Evolutionary conservation across 2,329 filamentous ascomycete genomes (phyloP), one percentile per base, ranked within the genome.

Genomic region (Calonectria hawksworthii): DNA sequence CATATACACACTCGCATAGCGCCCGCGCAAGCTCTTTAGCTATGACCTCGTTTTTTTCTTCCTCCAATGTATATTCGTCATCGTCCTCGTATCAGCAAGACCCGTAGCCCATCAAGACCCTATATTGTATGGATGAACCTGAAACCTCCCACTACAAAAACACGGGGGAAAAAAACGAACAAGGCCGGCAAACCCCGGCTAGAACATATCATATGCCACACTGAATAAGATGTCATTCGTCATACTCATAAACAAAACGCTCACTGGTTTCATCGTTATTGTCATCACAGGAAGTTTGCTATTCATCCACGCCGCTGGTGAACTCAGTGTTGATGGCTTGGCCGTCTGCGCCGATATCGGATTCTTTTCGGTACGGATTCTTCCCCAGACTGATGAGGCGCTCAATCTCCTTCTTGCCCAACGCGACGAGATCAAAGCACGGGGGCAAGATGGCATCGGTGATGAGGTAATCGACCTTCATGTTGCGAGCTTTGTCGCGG

Each of bases 401-500:
- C 0, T 83, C 77, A 50, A 83, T 82, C 81, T 92, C 90, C 82
- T 92, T 92, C 74, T 83, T 83, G 21, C 89, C 85, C 18, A 92
- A 84, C 14, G 84, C 82, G 21, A 92, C 87, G 6, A 83, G 80
- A 75, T 92, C 89, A 73, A 92, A 92, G 7, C 85, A 84, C 0
- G 83, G 81, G 2, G 89, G 89, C 5, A 92, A 82, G 13, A 83
- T 47, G 3, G 73, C 74, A 78, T 91, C 89, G 3, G 83, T 81
- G 66, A 87, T 84, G 21, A 92, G 83, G 59, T 89, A 85, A 38
- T 89, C 86, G 44, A 90, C 88, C 83, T 92, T 92, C 70, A 91
- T 76, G 71, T 90, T 88, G 65, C 90, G 88, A n/a, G 90, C 90
- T 82, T 89, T 90, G 85, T 92, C 90, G 9, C 90, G 89, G 72